These are phyloP conservation scores for Eimeria nieschulzi DNA, from an alignment of 169 alveolate genomes.

Conservation along the genomic window DNA sequence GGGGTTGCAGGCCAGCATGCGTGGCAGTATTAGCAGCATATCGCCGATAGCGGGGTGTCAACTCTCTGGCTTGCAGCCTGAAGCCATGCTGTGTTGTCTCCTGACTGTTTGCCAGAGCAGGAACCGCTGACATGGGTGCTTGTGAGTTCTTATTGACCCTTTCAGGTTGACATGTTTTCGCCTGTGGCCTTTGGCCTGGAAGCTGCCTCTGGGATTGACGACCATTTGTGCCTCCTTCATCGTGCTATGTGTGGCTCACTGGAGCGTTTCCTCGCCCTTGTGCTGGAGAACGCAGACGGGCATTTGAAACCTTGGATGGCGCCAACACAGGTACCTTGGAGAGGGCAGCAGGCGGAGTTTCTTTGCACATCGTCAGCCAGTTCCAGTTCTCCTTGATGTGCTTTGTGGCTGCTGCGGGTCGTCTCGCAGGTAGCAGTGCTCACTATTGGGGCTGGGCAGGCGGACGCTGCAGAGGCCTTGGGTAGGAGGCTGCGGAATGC, in stretches of 20 bases:
- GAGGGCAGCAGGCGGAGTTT: not conserved
- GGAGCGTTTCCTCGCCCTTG: conserved; percentile 74
- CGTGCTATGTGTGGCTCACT: conserved; percentile 76
- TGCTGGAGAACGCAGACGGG: conserved; percentile 61
- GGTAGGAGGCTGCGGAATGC: conserved; percentile 25
- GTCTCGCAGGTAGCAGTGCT: conserved; percentile 45
- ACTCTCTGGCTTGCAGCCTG: too few species aligned
- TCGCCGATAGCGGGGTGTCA: too few species aligned
- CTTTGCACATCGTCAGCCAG: not conserved
- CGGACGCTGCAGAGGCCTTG: conserved; percentile 28
- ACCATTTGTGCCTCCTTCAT: conserved; percentile 67
- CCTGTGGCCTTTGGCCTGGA: conserved; percentile 36
- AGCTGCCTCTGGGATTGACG: not conserved
- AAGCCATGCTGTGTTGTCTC: too few species aligned
- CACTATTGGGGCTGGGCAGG: conserved; percentile 42
- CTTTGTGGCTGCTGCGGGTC: not conserved
- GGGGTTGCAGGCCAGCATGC: too few species aligned
- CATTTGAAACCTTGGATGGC: conserved; percentile 66
- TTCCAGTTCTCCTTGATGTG: not conserved
- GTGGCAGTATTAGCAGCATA: too few species aligned
- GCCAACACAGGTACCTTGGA: conserved; percentile 61
- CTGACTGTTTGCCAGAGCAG: too few species aligned
- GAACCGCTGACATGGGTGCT: too few species aligned
- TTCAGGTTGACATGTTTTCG: conserved; percentile 50
- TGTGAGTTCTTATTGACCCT: not conserved